Evolutionary conservation across 257 asterid genomes (phyloP), one percentile per base, ranked within the genome.

Genomic region (Capsicum pubescens): DNA sequence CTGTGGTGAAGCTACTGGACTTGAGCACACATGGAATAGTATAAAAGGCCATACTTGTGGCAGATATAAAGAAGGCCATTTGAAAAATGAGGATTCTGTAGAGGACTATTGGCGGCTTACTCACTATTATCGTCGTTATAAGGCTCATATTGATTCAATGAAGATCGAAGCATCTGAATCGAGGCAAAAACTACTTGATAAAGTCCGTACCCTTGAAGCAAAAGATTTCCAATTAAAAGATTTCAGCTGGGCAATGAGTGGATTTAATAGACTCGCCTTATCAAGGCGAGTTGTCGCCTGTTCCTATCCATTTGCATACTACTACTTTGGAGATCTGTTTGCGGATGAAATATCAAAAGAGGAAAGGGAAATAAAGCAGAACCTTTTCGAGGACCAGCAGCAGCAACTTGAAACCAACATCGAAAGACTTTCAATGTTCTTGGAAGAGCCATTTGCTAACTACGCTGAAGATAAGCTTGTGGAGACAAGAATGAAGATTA

Each of bases 371-470:
- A 88, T 92, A 82, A 92, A 90, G 88, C 93, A 91, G 88, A 85
- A 87, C 84, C 92, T 92, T 74, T 92, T 92, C 3, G 93, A 92
- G 92, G 87, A 89, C 83, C 93, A 88, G 74, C 94, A 92, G 69
- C 93, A 91, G 77, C 93, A 90, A 82, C 92, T 92, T 11, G 93
- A 91, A 87, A 82, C 83, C 6, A 89, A 90, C 83, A 39, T 90
- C 35, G 97, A 91, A 81, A 85, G 86, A 36, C 90, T 92, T 48
- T 91, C 93, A 13, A 87, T 83, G 93, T 46, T 39, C 84, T 74
- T 90, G 57, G 93, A 85, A 56, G 88, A 88, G 88, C 90, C 85
- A 2, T 87, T 92, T 88, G 85, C 74, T 11, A 13, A 42, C 3
- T 89, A 80, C 66, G 0, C 80, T 6, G 82, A 79, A 19, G 83